Conservation (phyloP, 1,284 basidiomycete genomes). For the Tilletiopsis washingtonensis region DNA sequence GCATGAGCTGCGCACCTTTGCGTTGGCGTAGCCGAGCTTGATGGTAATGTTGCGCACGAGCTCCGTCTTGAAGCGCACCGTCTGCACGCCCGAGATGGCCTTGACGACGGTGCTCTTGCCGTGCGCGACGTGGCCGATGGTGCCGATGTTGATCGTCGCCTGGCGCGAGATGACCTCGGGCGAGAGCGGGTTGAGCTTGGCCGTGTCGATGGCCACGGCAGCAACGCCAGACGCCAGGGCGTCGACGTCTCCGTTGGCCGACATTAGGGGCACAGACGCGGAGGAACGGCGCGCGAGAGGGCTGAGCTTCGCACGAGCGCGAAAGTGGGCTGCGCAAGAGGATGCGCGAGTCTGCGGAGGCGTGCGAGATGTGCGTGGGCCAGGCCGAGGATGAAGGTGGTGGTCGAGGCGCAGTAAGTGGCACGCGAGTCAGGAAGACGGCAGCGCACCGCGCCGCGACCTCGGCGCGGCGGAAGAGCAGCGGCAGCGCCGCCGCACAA, state of each 20-base stretch:
- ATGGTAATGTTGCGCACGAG: conserved; percentile 83
- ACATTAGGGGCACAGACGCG: neutral
- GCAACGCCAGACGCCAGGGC: conserved; percentile 1
- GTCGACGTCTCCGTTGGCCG: neutral
- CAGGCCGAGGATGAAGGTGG: too few species aligned
- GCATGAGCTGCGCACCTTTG: conserved; percentile 70
- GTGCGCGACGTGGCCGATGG: conserved; percentile 56
- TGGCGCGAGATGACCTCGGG: conserved; percentile 97
- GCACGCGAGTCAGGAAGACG: too few species aligned
- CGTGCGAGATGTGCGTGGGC: too few species aligned
- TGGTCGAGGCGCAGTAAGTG: too few species aligned
- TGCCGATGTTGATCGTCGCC: conserved; percentile 54
- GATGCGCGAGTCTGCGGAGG: too few species aligned
- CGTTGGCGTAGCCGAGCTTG: conserved; percentile 96
- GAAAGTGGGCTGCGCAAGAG: too few species aligned
- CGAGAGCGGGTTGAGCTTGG: conserved; percentile 72
- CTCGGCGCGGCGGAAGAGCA: too few species aligned
- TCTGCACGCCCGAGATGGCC: conserved; percentile 98
- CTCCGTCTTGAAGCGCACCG: conserved; percentile 98
- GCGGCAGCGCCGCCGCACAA: too few species aligned
- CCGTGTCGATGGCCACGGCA: conserved; percentile 2
- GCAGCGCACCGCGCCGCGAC: too few species aligned
- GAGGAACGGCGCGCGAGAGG: too few species aligned
- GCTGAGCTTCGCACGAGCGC: too few species aligned
- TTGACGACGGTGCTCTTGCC: conserved; percentile 99